Base-by-base conservation (phyloP, 164 flowering plant genomes). In the Tinospora cordifolia region DNA sequence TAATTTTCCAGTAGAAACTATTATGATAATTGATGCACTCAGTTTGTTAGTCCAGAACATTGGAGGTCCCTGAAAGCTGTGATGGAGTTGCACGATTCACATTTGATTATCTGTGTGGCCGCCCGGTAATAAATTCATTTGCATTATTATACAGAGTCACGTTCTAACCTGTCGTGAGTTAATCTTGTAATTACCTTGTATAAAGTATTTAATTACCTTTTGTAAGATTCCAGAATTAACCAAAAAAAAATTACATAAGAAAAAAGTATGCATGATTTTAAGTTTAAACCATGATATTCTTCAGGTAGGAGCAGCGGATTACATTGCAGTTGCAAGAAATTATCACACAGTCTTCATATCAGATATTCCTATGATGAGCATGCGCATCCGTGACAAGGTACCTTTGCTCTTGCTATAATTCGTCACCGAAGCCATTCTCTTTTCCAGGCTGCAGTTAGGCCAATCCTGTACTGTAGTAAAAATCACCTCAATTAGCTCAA, bases 341-440 rank as follows among this genome's bases (percentile, higher is more conserved):
- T 92, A 84, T 74, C 97, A 94, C 77, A 92, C 99, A 12, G 84
- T 94, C 49, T 94, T 94, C 75, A 84, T 94, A 67, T 85, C 93
- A 73, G 90, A 83, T 70, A 88, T 94, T 79, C 99, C 99, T 41
- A 68, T 70, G 59, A 92, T 94, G 99, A 94, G 99, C 63, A 94
- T 92, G 97, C 88, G 89, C 38, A 90, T 92, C 24, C 87, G 96
- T 51, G 99, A 94, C 79, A 94, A 90, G 99, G 99, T 91, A 88
- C 36, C 25, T 4, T 25, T 26, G 30, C 70, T 54, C 2, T n/a
- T 51, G 63, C 65, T 39, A 6, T 24, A 15, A 41, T 30, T 36
- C 47, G 25, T 69, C 34, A 4, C 8, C 17, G 34, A n/a, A 15
- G 66, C 26, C 7, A 38, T 15, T 11, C 71, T 51, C 66, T 14